Evolutionary conservation across 306 rosid genomes (phyloP).

Genomic region (Lathyrus aphaca): DNA sequence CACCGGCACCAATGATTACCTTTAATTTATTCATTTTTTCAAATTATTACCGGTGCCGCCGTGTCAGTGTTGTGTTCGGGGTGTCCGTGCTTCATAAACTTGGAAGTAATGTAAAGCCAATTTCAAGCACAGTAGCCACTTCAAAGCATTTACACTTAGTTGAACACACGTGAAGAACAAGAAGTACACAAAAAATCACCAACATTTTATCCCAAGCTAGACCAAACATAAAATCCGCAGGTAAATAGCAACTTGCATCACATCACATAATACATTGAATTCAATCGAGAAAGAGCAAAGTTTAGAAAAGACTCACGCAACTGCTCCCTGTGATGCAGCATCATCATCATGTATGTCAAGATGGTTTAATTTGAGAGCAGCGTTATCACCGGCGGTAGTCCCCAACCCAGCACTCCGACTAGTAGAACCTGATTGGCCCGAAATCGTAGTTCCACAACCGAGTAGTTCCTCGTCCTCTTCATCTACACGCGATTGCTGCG

Average conservation of each 20-base stretch:
- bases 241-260: slow-evolving; percentile 2
- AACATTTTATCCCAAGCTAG: neutral
- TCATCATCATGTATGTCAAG: slow-evolving; percentile 84
- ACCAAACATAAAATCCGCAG: slow-evolving; percentile 21
- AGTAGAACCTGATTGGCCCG: slow-evolving; percentile 82
- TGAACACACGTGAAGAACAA: neutral
- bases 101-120: slow-evolving; percentile 20
- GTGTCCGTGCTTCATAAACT: too few relatives aligned
- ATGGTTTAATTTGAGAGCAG: slow-evolving; percentile 61
- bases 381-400: slow-evolving; percentile 68
- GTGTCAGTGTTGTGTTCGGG: too few relatives aligned
- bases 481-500: slow-evolving; percentile 57
- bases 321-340: slow-evolving; percentile 78
- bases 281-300: neutral
- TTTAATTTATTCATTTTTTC: too few relatives aligned
- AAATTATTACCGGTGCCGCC: too few relatives aligned
- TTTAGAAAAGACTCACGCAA: slow-evolving; percentile 59
- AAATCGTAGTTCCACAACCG: slow-evolving; percentile 56
- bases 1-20: too few relatives aligned
- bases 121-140: neutral
- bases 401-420: slow-evolving; percentile 82
- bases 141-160: too few relatives aligned
- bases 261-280: neutral
- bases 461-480: slow-evolving; percentile 50
- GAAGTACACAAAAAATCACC: slow-evolving; percentile 5